phyloP scores from a whole-genome alignment of 805 yeast species.

The Dipodascopsis uninucleata region DNA sequence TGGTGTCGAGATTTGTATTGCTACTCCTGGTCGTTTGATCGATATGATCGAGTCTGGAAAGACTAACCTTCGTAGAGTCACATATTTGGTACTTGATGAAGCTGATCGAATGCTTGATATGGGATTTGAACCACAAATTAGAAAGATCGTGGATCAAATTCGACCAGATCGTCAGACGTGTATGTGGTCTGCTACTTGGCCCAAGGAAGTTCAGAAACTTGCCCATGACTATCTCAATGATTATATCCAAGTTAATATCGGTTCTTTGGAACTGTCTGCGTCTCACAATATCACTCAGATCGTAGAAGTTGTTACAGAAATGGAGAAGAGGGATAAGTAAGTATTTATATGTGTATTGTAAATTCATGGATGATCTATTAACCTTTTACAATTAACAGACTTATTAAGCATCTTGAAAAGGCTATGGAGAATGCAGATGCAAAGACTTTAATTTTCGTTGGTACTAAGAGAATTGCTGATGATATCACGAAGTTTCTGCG shows the following conservation, averaged over 20 bases:
- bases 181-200: constrained; percentile 99
- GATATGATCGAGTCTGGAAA: constrained; percentile 95
- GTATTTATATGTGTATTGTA: background rate
- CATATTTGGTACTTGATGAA: constrained; percentile 95
- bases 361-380: background rate
- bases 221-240: constrained; percentile 88
- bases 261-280: constrained; percentile 89
- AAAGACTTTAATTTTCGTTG: constrained; percentile 83
- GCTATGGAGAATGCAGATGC: constrained; percentile 65
- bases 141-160: constrained; percentile 91
- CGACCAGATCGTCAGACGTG: constrained; percentile 99
- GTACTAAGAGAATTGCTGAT: constrained; percentile 98
- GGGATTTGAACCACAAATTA: constrained; percentile 99
- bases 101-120: constrained; percentile 99
- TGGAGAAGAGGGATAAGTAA: constrained; percentile 86
- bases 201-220: constrained; percentile 91
- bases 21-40: constrained; percentile 98
- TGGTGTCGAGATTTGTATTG: constrained; percentile 94
- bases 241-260: constrained; percentile 94
- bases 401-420: constrained; percentile 73
- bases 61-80: constrained; percentile 93
- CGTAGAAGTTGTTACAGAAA: constrained; percentile 86
- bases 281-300: constrained; percentile 90
- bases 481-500: constrained; percentile 87
- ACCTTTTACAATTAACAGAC: constrained; percentile 31